Evolutionary conservation across 129 eudicot species (phyloP).

Genomic region (Glebionis coronaria): DNA sequence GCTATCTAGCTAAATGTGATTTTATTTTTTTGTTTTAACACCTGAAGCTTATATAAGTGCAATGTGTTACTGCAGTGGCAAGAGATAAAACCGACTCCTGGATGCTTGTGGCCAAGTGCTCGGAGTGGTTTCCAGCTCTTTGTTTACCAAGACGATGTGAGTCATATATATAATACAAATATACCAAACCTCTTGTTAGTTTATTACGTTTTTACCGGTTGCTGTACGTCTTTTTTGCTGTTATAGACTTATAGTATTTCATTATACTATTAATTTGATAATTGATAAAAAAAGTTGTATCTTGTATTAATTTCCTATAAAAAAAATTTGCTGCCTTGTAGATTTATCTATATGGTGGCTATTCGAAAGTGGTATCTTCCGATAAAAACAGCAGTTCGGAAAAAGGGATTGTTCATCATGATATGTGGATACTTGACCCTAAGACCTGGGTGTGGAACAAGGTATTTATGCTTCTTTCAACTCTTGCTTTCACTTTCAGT

Average conservation of each 20-base stretch:
- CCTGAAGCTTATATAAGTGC: slow-evolving; percentile 16
- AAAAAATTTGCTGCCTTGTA: slow-evolving; percentile 28
- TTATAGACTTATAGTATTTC: not conserved
- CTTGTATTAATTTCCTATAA: not conserved
- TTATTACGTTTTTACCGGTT: no score
- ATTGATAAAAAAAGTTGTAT: no score
- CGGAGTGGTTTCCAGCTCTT: slow-evolving; percentile 90
- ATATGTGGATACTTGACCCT: slow-evolving; percentile 97
- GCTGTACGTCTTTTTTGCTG: not conserved
- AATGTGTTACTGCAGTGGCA: slow-evolving; percentile 67
- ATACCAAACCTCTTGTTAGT: not conserved
- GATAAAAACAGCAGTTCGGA: slow-evolving; percentile 77
- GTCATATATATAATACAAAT: slow-evolving; percentile 16
- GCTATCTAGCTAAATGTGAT: not conserved
- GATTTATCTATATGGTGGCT: slow-evolving; percentile 92
- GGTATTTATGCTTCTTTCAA: slow-evolving; percentile 40
- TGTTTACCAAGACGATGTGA: slow-evolving; percentile 94
- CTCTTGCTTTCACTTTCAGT: not conserved
- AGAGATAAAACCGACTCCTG: slow-evolving; percentile 89
- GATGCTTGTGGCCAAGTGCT: slow-evolving; percentile 94
- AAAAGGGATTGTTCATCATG: slow-evolving; percentile 92
- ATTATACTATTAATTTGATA: no score
- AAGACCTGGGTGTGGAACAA: slow-evolving; percentile 99
- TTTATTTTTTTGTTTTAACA: slow-evolving; percentile 5
- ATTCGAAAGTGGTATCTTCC: slow-evolving; percentile 80